Base-by-base conservation (phyloP, 176 grass and related monocot genomes). In the Paspalum notatum region DNA sequence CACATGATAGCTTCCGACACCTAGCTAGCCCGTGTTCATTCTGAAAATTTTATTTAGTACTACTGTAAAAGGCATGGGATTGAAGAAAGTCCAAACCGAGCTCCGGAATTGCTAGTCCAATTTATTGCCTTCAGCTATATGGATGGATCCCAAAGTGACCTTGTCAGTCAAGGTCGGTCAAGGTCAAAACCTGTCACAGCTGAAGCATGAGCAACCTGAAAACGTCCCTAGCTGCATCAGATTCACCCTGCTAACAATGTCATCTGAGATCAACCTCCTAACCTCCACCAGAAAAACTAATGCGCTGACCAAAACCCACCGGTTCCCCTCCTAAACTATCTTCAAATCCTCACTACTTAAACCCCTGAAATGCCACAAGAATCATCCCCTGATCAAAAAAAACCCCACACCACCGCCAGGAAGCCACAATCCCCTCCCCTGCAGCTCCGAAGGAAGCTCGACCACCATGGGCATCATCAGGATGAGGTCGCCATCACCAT, bases 171-270 rank as follows among this genome's bases (percentile, higher is more conserved):
- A 77, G 16, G 60, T 61, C 87, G 16, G 60, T 61, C 87, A 62
- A 78, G 75, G 45, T 50, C 59, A 78, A 51, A 76, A 61, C 12
- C 11, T 16, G 55, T 77, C 82, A 81, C 82, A 45, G 52, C 49
- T 52, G 13, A 59, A 77, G 78, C 78, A 71, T 89, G 87, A 63
- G n/a, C 78, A 89, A 66, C 77, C 65, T 66, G 53, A 4, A 37
- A 69, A 59, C 47, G 32, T 32, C 32, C 32, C 32, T 39, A 40
- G 9, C 41, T 13, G 25, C 63, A 71, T 46, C 72, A 38, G 48
- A 77, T 39, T 51, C 24, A n/a, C 10, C 43, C 50, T 25, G 66
- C 66, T 64, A 27, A 40, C 20, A 52, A 40, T 46, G 3, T 70
- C 44, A 49, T 49, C 21, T 54, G n/a, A 40, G n/a, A 40, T 40